A percentile compares a stretch with the other conserved stretches of the same genome.
Evolutionary conservation across 306 rosid species (phyloP).

Genomic region (Crotalaria pallida): DNA sequence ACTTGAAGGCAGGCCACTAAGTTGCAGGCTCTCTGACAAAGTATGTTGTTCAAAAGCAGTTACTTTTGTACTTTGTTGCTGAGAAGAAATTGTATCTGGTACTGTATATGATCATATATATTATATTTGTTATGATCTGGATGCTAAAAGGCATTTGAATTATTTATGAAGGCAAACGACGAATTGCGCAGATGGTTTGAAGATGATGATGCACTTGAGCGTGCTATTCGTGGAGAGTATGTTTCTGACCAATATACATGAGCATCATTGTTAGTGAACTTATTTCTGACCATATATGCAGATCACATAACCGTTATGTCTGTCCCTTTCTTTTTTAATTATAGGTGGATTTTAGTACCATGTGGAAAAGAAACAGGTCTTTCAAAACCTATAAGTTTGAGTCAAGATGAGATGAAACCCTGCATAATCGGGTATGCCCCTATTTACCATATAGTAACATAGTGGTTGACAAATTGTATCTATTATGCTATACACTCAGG

Average conservation of each 20-base stretch:
- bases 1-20: slow-evolving; percentile 74
- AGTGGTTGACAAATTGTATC: not conserved
- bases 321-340: slow-evolving; percentile 6
- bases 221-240: slow-evolving; percentile 77
- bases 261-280: not conserved
- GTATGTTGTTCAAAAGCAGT: slow-evolving; percentile 40
- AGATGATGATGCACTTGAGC: slow-evolving; percentile 80
- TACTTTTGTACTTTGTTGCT: slow-evolving; percentile 12
- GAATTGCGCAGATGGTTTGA: slow-evolving; percentile 63
- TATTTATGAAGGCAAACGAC: slow-evolving; percentile 57
- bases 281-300: not conserved
- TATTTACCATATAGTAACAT: not conserved
- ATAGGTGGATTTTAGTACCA: slow-evolving; percentile 69
- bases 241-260: slow-evolving; percentile 9
- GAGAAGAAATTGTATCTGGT: slow-evolving; percentile 14
- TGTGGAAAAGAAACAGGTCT: slow-evolving; percentile 37
- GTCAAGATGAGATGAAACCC: slow-evolving; percentile 46
- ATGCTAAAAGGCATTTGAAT: slow-evolving; percentile 23
- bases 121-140: slow-evolving; percentile 6
- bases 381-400: slow-evolving; percentile 46
- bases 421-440: slow-evolving; percentile 59
- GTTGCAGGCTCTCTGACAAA: slow-evolving; percentile 83
- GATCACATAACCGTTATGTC: not conserved
- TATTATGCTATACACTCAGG: not conserved
- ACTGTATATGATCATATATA: not conserved